Conservation (phyloP, 768 basidiomycete genomes). For the Harrya chromipes region DNA sequence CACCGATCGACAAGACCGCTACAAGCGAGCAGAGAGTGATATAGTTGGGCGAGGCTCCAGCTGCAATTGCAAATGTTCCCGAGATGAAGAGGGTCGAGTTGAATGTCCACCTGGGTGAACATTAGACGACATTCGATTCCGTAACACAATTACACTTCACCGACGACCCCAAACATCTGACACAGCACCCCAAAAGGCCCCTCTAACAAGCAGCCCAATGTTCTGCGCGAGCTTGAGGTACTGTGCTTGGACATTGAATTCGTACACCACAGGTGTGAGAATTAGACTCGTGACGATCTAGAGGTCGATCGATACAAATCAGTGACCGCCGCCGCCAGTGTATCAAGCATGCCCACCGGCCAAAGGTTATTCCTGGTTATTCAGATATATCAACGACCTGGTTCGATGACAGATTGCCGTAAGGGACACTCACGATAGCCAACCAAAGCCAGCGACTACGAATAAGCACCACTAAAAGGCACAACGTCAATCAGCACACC, state of each 20-base stretch:
- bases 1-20: conserved; percentile 62
- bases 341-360: conserved; percentile 47
- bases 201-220: conserved; percentile 66
- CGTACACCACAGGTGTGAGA: conserved; percentile 57
- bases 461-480: conserved; percentile 55
- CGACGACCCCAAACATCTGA: conserved; percentile 71
- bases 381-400: not conserved
- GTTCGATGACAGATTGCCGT: not conserved
- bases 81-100: conserved; percentile 69
- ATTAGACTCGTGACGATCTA: conserved; percentile 67
- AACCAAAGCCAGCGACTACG: conserved; percentile 68
- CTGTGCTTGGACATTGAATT: conserved; percentile 60
- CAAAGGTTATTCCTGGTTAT: conserved; percentile 61
- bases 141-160: conserved; percentile 28
- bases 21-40: conserved; percentile 49
- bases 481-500: not conserved
- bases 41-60: conserved; percentile 56
- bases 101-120: conserved; percentile 51
- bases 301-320: not conserved
- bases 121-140: conserved; percentile 7
- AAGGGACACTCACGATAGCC: conserved; percentile 57
- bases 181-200: conserved; percentile 64
- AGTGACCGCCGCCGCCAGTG: not conserved
- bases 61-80: conserved; percentile 60
- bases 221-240: conserved; percentile 70